These are phyloP conservation scores for Neonectria coccinea DNA, from an alignment of 2,329 filamentous ascomycete genomes.

Conservation along the genomic window DNA sequence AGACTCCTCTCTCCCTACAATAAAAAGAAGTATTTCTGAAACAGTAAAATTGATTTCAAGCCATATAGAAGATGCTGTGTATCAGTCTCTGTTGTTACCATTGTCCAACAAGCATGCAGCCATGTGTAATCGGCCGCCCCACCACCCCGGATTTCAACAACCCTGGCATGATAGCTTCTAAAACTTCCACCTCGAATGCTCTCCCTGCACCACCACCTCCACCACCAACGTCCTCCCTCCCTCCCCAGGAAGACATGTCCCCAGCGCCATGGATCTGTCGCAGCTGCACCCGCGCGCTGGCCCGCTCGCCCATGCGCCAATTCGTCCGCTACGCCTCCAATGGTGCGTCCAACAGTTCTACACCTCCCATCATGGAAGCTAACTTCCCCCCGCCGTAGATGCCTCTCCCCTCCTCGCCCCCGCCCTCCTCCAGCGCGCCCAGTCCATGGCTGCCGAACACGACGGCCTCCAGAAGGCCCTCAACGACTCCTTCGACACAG, in stretches of 20 bases:
- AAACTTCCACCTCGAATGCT: conserved; percentile 34
- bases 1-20: neutral
- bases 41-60: neutral
- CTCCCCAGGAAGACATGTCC: conserved; percentile 44
- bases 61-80: neutral
- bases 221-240: conserved; percentile 10
- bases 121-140: neutral
- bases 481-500: conserved; percentile 65
- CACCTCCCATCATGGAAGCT: neutral
- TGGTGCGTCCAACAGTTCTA: conserved; percentile 37
- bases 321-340: conserved; percentile 50
- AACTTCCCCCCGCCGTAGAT: conserved; percentile 22
- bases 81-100: no score
- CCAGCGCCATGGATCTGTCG: conserved; percentile 52
- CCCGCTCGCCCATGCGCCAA: conserved; percentile 40
- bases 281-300: conserved; percentile 50
- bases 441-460: conserved; percentile 68
- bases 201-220: neutral
- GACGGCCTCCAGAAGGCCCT: conserved; percentile 64
- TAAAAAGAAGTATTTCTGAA: neutral
- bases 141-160: neutral
- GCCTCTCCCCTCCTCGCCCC: conserved; percentile 56
- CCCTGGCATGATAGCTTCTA: conserved; percentile 26
- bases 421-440: conserved; percentile 70
- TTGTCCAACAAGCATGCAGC: neutral